Base-by-base conservation (phyloP, 139 green algal species). In the Chlamydomonas schloesseri region DNA sequence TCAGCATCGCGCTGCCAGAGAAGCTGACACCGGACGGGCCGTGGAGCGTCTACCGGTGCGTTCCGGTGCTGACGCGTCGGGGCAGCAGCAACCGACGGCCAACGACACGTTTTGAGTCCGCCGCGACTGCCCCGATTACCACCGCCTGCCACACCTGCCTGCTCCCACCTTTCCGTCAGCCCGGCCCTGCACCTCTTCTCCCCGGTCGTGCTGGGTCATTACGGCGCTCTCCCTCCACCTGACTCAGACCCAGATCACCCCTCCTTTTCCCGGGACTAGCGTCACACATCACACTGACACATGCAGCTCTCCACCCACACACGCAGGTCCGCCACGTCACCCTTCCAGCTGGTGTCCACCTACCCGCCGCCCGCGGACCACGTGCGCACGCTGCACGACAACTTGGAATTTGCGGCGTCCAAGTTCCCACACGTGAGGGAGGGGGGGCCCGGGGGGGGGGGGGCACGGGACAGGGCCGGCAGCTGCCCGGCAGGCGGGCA, bases 301-400 rank as follows among this genome's bases (percentile, higher is more conserved):
- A n/a, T n/a, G n/a, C n/a, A n/a, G n/a, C n/a, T n/a, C n/a, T n/a
- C n/a, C n/a, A n/a, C n/a, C n/a, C n/a, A 28, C 46, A 42, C 75
- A 9, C 29, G 36, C 89, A 98, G 96, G 80, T 94, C 90, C 42
- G 82, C 88, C 5, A 42, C 84, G 18, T 97, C 90, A 18, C 94
- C 96, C 4, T 88, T 95, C 29, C 92, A 94, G 80, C 89, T 99
- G 36, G 76, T 98, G 14, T 91, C 93, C 83, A 93, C 83, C 29
- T 99, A 98, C 72, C 68, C 89, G 1, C 74, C 92, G 1, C 95
- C 96, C 17, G 91, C 96, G 80, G 89, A 97, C 64, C 84, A 96
- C 86, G 93, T 99, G 31, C 90, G 86, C 82, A 99, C 97, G 13
- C 91, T 99, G 29, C 95, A 99, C 74, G 97, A 99, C 91, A 95